Evolutionary conservation across 192 early-diverging fungal species (phyloP), one percentile per base, ranked within the genome.

Genomic region (Bifiguratus adelaidae): DNA sequence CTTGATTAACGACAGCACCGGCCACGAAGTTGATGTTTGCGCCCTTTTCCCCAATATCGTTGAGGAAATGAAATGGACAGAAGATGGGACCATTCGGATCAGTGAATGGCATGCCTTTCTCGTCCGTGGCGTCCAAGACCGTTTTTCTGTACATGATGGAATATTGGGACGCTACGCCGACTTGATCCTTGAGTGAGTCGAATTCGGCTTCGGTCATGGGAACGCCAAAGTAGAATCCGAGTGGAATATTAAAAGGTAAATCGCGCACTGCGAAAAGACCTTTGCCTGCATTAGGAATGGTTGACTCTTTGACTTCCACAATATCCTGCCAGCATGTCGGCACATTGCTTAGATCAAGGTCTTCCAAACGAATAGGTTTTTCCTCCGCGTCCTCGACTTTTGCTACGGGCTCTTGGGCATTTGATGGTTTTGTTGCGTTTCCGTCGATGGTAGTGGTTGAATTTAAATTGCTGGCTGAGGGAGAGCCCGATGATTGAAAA

Each of bases 201-300:
- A 89, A 95, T 55, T 95, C 92, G 50, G 89, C 87, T 66, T 95
- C 92, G 2, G 86, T 90, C 87, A 91, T 95, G 7, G 92, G 92
- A 5, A 95, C 87, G 15, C 92, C 92, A 71, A 95, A 95, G 50
- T 95, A 95, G 51, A 93, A 95, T 1, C 92, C 92, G 3, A 95
- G 55, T 0, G 85, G 79, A 13, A 80, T 83, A 6, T 76, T 73
- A 13, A 61, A 70, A 2, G 91, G 89, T 3, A 95, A 41, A 41
- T 79, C 70, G 2, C 81, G 68, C 21, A 55, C 63, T 1, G 87
- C 87, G 70, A 88, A 89, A 4, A 87, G 48, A 0, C 87, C 87
- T 30, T 75, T 74, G n/a, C 87, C 87, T 8, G 81, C 78, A 34
- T 74, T 70, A 6, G 78, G 73, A 34, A 88, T 77, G 0, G 54